These are phyloP conservation scores for Phascolomyces articulosus DNA, from an alignment of 371 early-diverging fungal genomes.

Conservation along the genomic window DNA sequence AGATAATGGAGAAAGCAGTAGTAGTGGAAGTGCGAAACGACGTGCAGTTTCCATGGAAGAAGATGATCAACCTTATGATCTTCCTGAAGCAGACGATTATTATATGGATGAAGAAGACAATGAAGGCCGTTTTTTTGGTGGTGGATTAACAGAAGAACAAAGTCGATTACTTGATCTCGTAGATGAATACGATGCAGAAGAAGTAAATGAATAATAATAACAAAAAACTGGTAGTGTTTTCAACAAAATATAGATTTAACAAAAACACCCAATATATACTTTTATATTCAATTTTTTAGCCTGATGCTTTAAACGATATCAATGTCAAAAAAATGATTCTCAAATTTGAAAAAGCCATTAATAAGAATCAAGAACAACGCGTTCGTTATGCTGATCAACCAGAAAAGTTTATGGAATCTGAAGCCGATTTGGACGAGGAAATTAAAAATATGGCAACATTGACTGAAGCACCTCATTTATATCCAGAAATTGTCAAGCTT, in stretches of 20 bases:
- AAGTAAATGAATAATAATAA: slow-evolving; percentile 41
- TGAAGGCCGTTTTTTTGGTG: slow-evolving; percentile 84
- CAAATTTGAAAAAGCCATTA: slow-evolving; percentile 84
- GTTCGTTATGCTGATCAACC: slow-evolving; percentile 82
- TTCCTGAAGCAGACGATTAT: slow-evolving; percentile 14
- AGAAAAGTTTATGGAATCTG: slow-evolving; percentile 90
- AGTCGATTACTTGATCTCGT: slow-evolving; percentile 81
- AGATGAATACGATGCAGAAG: slow-evolving; percentile 81
- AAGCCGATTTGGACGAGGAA: slow-evolving; percentile 91
- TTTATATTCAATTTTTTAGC: slow-evolving; percentile 15
- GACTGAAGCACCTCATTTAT: slow-evolving; percentile 81
- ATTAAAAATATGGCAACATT: slow-evolving; percentile 76
- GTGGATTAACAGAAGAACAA: slow-evolving; percentile 81
- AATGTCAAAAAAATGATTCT: slow-evolving; percentile 77
- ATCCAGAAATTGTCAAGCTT: slow-evolving; percentile 72
- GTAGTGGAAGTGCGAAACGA: slow-evolving; percentile 21
- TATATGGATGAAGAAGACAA: slow-evolving; percentile 59
- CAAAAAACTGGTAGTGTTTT: not conserved
- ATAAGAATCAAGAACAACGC: slow-evolving; percentile 86
- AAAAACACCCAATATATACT: too few species aligned
- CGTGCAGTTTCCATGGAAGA: slow-evolving; percentile 36
- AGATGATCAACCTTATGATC: slow-evolving; percentile 21
- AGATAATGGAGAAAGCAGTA: slow-evolving; percentile 21
- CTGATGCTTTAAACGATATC: slow-evolving; percentile 62
- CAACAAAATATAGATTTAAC: too few species aligned